phyloP scores from a whole-genome alignment of 345 rosid species.

The Melaleuca quinquenervia region DNA sequence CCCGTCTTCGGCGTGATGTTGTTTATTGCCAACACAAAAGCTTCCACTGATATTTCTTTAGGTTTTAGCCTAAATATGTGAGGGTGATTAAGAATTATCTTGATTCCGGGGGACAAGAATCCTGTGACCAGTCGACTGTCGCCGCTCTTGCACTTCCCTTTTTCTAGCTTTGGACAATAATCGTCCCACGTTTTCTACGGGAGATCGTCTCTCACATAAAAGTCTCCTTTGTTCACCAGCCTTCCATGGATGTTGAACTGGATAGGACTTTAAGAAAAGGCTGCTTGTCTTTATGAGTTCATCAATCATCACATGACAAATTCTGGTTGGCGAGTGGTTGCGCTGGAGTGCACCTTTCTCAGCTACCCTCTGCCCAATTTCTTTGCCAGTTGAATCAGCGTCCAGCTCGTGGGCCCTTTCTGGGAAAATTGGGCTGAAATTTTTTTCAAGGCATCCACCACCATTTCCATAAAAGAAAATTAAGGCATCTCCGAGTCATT shows the following conservation, averaged over 20 bases:
- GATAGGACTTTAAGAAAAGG: not conserved
- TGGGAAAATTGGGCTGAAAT: not conserved
- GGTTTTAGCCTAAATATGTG: not conserved
- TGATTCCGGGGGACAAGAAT: not conserved
- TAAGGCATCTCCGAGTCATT: not conserved
- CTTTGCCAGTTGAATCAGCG: not conserved
- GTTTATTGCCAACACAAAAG: not conserved
- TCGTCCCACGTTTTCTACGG: not conserved
- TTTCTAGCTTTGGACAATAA: not conserved
- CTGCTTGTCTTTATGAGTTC: not conserved
- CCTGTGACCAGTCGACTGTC: not conserved
- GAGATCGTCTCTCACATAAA: not conserved
- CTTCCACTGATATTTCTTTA: not conserved
- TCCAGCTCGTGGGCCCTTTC: not conserved
- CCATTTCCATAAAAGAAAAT: not conserved
- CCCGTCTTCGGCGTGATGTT: not conserved
- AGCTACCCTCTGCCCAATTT: not conserved
- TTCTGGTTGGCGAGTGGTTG: not conserved
- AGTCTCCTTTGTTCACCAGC: not conserved
- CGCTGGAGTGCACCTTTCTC: not conserved
- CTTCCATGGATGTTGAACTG: not conserved
- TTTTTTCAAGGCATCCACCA: not conserved
- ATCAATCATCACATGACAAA: not conserved
- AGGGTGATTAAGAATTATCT: not conserved
- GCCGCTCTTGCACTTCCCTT: not conserved